phyloP scores from a whole-genome alignment of 345 rosid genomes.

The Eucalyptus dawsonii region DNA sequence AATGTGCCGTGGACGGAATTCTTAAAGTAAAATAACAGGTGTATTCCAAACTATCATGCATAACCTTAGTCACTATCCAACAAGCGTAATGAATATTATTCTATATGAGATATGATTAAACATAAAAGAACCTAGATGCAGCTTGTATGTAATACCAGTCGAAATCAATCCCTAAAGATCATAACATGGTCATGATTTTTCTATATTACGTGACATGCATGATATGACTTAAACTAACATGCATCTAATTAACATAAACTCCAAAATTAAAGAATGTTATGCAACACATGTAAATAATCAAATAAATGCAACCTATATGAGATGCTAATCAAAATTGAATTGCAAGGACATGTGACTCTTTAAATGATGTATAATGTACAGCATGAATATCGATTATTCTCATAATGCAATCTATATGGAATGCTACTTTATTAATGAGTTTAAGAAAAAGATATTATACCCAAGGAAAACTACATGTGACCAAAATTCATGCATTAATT shows the following conservation, averaged over 20 bases:
- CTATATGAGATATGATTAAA: neutral
- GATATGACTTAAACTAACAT: too few species aligned
- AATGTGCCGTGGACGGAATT: neutral
- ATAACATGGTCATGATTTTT: neutral
- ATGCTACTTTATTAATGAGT: too few species aligned
- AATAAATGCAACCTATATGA: neutral
- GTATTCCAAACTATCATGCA: neutral
- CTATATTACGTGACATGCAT: too few species aligned
- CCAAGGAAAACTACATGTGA: too few species aligned
- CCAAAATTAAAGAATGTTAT: too few species aligned
- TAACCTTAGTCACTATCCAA: neutral
- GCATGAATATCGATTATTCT: too few species aligned
- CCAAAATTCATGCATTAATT: too few species aligned
- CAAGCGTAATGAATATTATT: neutral
- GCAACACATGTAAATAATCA: neutral
- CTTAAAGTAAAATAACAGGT: neutral
- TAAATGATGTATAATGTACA: too few species aligned
- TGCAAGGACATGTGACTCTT: too few species aligned
- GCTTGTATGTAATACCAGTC: neutral
- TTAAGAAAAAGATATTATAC: too few species aligned
- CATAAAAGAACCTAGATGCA: neutral
- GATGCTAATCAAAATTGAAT: neutral
- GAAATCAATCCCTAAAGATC: neutral
- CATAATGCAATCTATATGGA: too few species aligned
- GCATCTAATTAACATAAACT: too few species aligned